A percentile compares a stretch with the other conserved stretches of the same genome.
These are phyloP conservation scores for Orbilia blumenaviensis DNA, from an alignment of 2,329 filamentous ascomycete species.

Conservation along the genomic window DNA sequence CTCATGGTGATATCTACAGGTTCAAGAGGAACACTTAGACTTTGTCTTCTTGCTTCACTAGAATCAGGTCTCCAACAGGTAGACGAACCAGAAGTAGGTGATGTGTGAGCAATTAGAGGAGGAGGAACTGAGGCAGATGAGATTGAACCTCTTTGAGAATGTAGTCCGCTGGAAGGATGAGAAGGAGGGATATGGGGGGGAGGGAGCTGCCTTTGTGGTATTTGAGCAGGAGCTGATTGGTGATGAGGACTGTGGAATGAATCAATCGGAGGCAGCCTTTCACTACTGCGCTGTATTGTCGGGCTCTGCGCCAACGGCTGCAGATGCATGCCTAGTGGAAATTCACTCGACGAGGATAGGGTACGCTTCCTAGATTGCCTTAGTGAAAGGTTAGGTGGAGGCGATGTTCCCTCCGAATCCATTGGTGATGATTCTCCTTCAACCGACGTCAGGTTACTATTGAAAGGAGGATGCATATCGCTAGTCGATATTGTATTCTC, in stretches of 20 bases:
- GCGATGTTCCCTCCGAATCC: slow-evolving; percentile 58
- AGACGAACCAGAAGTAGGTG: slow-evolving; percentile 55
- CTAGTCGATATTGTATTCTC: slow-evolving; percentile 75
- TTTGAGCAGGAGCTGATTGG: slow-evolving; percentile 57
- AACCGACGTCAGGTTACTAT: slow-evolving; percentile 56
- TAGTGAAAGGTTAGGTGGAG: slow-evolving; percentile 54
- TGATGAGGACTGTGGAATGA: slow-evolving; percentile 58
- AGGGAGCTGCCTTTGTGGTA: slow-evolving; percentile 56
- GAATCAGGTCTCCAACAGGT: slow-evolving; percentile 55
- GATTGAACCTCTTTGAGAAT: slow-evolving; percentile 53
- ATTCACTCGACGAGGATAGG: slow-evolving; percentile 61
- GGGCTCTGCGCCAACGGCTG: slow-evolving; percentile 57
- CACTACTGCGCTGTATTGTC: slow-evolving; percentile 55
- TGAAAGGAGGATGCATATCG: slow-evolving; percentile 58
- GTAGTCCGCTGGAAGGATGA: slow-evolving; percentile 55
- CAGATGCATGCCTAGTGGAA: slow-evolving; percentile 57
- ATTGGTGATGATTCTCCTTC: slow-evolving; percentile 58
- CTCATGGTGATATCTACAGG: slow-evolving; percentile 57
- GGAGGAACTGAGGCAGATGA: slow-evolving; percentile 50
- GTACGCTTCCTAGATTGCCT: slow-evolving; percentile 63
- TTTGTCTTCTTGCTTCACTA: slow-evolving; percentile 57
- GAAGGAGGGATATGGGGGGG: slow-evolving; percentile 58
- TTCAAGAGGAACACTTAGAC: slow-evolving; percentile 58
- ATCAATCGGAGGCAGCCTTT: slow-evolving; percentile 58
- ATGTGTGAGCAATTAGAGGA: slow-evolving; percentile 55